phyloP scores from a whole-genome alignment of 2,329 filamentous ascomycete genomes.

The Pseudogymnoascus pannorum region DNA sequence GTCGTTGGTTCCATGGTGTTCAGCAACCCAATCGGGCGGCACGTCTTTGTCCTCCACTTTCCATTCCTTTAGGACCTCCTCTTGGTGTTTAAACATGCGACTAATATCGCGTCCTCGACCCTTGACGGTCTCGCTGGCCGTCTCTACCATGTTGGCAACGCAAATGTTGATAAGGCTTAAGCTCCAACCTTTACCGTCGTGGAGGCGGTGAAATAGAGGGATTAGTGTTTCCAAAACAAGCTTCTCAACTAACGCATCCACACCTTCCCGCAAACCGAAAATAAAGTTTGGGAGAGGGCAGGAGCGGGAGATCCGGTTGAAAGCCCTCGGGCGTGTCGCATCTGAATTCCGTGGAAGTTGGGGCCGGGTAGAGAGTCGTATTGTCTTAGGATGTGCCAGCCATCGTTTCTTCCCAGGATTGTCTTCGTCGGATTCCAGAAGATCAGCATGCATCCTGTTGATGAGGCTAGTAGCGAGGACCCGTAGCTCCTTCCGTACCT shows the following conservation, averaged over 20 bases:
- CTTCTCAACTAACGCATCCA: conserved; percentile 56
- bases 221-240: conserved; percentile 63
- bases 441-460: conserved; percentile 69
- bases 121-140: conserved; percentile 35
- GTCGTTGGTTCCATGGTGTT: neutral
- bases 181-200: conserved; percentile 63
- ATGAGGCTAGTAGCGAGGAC: conserved; percentile 64
- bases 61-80: conserved; percentile 61
- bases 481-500: conserved; percentile 61
- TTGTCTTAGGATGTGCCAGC: conserved; percentile 72
- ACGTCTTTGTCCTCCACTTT: conserved; percentile 43
- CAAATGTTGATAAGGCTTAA: conserved; percentile 80
- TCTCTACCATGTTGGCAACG: conserved; percentile 71
- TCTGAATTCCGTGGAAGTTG: conserved; percentile 44
- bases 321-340: conserved; percentile 48
- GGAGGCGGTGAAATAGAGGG: conserved; percentile 66
- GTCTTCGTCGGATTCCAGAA: conserved; percentile 42
- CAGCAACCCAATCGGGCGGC: conserved; percentile 21
- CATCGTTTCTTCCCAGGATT: conserved; percentile 40
- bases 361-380: conserved; percentile 73
- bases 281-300: conserved; percentile 64
- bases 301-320: conserved; percentile 69
- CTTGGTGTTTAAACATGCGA: conserved; percentile 73
- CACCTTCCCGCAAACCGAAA: conserved; percentile 53
- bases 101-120: conserved; percentile 69